phyloP scores from a whole-genome alignment of 345 rosid species.

The Gossypium anomalum region DNA sequence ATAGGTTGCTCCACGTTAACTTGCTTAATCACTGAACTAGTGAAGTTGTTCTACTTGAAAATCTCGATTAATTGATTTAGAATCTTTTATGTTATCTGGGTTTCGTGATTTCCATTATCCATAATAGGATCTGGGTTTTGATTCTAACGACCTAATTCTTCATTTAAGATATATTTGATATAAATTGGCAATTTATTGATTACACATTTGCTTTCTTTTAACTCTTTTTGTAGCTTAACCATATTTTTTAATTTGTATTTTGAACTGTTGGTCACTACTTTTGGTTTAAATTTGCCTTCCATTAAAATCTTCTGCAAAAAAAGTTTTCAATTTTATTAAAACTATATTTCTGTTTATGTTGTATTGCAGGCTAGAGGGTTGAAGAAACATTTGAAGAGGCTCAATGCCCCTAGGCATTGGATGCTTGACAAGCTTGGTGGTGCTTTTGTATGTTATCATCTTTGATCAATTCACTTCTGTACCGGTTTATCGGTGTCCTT shows the following conservation, averaged over 20 bases:
- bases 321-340: not conserved
- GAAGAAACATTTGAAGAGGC: conserved; percentile 90
- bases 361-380: conserved; percentile 68
- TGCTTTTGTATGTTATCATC: conserved; percentile 51
- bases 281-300: not conserved
- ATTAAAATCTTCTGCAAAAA: not conserved
- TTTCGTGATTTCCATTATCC: not conserved
- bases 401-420: conserved; percentile 89
- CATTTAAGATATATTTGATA: too few species aligned
- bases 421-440: conserved; percentile 89
- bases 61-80: too few species aligned
- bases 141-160: too few species aligned
- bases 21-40: too few species aligned
- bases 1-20: not conserved
- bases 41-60: too few species aligned
- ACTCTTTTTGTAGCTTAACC: too few species aligned
- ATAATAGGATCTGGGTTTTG: too few species aligned
- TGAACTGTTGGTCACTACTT: not conserved
- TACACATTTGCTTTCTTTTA: too few species aligned
- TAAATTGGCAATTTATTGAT: too few species aligned
- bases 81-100: too few species aligned
- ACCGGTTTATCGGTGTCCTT: not conserved
- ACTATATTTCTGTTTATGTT: not conserved
- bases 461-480: not conserved
- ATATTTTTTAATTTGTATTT: not conserved